Evolutionary conservation across 352 stramenopile genomes (phyloP), one percentile per base, ranked within the genome.

Genomic region (Globisporangium iwayamae): DNA sequence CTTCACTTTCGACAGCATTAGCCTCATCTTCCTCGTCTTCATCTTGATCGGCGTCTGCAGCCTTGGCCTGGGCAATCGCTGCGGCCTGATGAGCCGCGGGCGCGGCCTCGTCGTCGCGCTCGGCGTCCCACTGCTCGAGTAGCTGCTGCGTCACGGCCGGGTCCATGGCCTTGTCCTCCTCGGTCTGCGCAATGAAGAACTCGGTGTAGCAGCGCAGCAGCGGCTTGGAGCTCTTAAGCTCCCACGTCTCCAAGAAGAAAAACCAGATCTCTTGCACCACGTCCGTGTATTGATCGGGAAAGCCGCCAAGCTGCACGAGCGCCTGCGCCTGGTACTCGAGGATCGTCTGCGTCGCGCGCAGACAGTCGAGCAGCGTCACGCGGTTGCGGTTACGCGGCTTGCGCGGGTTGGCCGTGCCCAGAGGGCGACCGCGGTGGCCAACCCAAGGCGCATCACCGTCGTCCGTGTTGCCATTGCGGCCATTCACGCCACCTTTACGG

Each of bases 131-230:
- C 63, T 93, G 75, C 56, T 89, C 81, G 51, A 93, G 66, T 60
- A 91, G 69, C 22, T 90, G 75, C 22, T 75, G 71, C 5, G 80
- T 88, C 45, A 89, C 59, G 4, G 71, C 72, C 4, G 73, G 70
- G 46, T 92, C 83, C 66, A 88, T 73, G 8, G 55, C 70, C 54
- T 75, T 75, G 55, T 81, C 76, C 11, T 74, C 72, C 11, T 67
- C 56, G 7, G 32, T 28, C 1, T 52, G 60, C 25, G 53, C 58
- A 54, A 89, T 50, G 50, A 81, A 83, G 58, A 88, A 91, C 67
- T 91, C 80, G 32, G 81, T 91, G 67, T 85, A 93, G 70, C 80
- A 90, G 41, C 77, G 76, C 56, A 93, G 66, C 43, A 93, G 64
- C 39, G 84, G 84, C 4, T 70, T 75, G 16, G 73, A 63, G 63